These are phyloP conservation scores for Dioscorea dumetorum DNA, from an alignment of 106 monocot species.

Conservation along the genomic window DNA sequence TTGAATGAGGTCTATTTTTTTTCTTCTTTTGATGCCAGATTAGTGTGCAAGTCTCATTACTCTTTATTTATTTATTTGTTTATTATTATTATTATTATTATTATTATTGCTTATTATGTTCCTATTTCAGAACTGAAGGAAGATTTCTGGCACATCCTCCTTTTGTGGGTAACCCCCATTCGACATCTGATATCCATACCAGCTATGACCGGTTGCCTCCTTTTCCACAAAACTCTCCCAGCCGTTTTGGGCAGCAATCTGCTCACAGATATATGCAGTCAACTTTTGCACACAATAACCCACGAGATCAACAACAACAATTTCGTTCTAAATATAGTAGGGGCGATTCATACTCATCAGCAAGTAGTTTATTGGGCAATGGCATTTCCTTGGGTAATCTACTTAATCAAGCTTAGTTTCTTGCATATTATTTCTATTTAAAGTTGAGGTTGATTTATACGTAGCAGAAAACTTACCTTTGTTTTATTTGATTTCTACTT, in stretches of 20 bases:
- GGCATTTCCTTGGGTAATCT: slow-evolving; percentile 53
- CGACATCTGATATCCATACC: slow-evolving; percentile 29
- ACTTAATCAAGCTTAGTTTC: too few relatives aligned
- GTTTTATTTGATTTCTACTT: too few relatives aligned
- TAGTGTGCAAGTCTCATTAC: too few relatives aligned
- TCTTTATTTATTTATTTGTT: not conserved
- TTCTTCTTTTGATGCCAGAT: too few relatives aligned
- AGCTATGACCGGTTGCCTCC: slow-evolving; percentile 28
- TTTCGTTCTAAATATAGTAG: slow-evolving; percentile 16
- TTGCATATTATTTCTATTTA: too few relatives aligned
- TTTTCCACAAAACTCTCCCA: slow-evolving; percentile 43
- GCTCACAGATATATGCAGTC: slow-evolving; percentile 12
- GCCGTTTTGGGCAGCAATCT: slow-evolving; percentile 60
- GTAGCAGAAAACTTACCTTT: too few relatives aligned
- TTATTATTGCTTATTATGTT: slow-evolving; percentile 1
- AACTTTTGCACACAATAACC: slow-evolving; percentile 18
- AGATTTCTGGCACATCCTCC: slow-evolving; percentile 18
- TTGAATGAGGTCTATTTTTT: too few relatives aligned
- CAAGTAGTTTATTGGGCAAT: slow-evolving; percentile 28
- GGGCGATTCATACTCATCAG: slow-evolving; percentile 27
- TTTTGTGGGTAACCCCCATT: slow-evolving; percentile 24
- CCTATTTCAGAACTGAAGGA: slow-evolving; percentile 48
- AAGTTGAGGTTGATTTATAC: too few relatives aligned
- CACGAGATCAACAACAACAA: slow-evolving; percentile 13
- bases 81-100: too few relatives aligned